Conservation (phyloP, 148 eudicot genomes). For the Cornus suecica region DNA sequence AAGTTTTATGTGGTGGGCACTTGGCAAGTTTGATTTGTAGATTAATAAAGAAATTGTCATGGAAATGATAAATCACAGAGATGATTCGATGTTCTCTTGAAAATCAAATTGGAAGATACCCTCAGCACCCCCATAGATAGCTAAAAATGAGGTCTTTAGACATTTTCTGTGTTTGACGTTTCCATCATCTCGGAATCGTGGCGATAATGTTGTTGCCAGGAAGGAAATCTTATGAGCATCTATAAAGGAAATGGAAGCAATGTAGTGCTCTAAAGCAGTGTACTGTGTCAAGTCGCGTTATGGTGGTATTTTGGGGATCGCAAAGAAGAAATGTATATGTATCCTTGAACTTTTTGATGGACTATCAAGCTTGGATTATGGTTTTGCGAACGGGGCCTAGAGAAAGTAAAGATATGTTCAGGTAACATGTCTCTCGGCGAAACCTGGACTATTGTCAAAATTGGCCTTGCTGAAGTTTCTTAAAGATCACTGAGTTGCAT, state of each 20-base stretch:
- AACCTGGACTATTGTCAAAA: background rate
- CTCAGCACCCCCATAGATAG: too few relatives aligned
- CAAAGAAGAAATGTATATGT: background rate
- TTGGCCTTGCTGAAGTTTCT: background rate
- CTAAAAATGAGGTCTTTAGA: background rate
- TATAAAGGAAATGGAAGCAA: background rate
- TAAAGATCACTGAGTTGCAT: background rate
- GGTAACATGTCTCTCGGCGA: background rate
- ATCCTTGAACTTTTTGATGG: background rate
- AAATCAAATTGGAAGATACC: too few relatives aligned
- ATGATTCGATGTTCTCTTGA: background rate
- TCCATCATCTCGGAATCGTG: background rate
- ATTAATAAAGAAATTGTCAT: background rate
- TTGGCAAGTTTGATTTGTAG: background rate
- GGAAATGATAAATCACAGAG: background rate
- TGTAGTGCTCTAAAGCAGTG: background rate
- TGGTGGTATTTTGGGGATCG: background rate
- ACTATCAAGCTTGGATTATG: background rate
- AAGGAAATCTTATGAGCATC: too few relatives aligned
- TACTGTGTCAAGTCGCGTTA: background rate
- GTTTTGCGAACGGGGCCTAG: background rate
- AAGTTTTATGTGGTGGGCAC: background rate
- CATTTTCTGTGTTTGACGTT: background rate
- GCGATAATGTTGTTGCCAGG: background rate
- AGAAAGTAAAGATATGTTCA: background rate